Base-by-base conservation (phyloP, 176 grass and related monocot genomes). In the Juncus effusus region DNA sequence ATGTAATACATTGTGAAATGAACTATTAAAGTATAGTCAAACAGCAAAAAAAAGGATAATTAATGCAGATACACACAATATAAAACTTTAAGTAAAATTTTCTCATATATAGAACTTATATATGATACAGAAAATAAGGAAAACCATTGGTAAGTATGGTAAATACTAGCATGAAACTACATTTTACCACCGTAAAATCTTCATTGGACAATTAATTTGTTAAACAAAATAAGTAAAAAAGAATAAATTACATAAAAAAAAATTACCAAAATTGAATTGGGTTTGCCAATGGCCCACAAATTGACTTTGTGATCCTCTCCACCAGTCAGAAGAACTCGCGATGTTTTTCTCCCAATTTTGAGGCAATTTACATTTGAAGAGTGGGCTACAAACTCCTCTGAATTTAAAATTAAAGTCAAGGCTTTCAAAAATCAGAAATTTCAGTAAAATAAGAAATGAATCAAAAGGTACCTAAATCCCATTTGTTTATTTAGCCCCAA, bases 371-470 rank as follows among this genome's bases (percentile, higher is more conserved):
- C 88, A 86, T 91, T 96, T 75, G 93, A 96, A 9, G 88, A 64
- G 64, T 96, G 93, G 3, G 93, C 93, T 36, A 96, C 93, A 92
- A 96, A 96, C 85, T 96, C 93, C 93, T 96, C 93, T 96, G 73
- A 10, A 11, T 59, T 72, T 38, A 19, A 57, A 72, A 83, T 19
- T 13, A 42, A 51, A 64, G 93, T 96, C 75, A 96, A 92, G 88
- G 66, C 47, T 60, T 68, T 66, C 10, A 80, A 87, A 83, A 71
- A 47, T 5, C 0, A 6, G 9, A 47, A 47, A 47, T 6, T 6
- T 6, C 4, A 47, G 4, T 47, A 47, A 47, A 47, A 47, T 47
- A 47, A 47, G 9, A 47, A 47, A 9, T 6, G 44, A 47, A 47
- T 5, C 9, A 2, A 47, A 47, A 47, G 44, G 11, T 68, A 52